These are phyloP conservation scores for Sanguinoderma infundibulare DNA, from an alignment of 1,284 basidiomycete genomes.

Conservation along the genomic window DNA sequence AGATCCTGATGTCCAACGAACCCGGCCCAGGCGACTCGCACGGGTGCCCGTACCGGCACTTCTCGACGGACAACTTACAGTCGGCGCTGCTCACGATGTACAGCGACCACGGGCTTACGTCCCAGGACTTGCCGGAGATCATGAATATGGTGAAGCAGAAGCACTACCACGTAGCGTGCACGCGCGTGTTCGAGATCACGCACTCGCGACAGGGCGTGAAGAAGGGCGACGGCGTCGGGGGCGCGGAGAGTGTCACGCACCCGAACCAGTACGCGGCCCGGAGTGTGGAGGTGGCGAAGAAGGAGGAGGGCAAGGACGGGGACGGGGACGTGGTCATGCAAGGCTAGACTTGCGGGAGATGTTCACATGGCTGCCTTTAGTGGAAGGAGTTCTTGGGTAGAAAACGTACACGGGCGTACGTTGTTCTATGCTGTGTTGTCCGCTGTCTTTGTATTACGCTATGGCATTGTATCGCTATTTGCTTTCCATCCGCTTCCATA, in stretches of 20 bases:
- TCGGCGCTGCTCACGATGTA: constrained; percentile 80
- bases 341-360: constrained; percentile 5
- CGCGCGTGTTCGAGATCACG: constrained; percentile 95
- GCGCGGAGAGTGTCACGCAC: constrained; percentile 90
- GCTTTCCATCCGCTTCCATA: neutral
- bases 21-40: constrained; percentile 79
- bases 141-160: constrained; percentile 79
- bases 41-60: constrained; percentile 96
- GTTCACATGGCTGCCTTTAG: constrained; percentile 4
- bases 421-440: constrained; percentile 14
- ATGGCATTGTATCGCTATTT: constrained; percentile 6
- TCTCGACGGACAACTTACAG: constrained; percentile 84
- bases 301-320: constrained; percentile 32
- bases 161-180: constrained; percentile 97
- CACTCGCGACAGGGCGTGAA: constrained; percentile 77
- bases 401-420: too few relatives aligned
- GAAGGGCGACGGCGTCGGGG: constrained; percentile 90
- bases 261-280: constrained; percentile 86
- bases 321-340: constrained; percentile 41
- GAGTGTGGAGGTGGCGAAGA: constrained; percentile 70
- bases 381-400: neutral
- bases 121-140: constrained; percentile 85
- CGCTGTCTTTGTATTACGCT: constrained; percentile 3
- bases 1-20: constrained; percentile 83
- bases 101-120: constrained; percentile 63